Percentiles rank a stretch among this genome's conserved stretches.
These are phyloP conservation scores for Gossypium herbaceum DNA, from an alignment of 345 rosid genomes.

Conservation along the genomic window DNA sequence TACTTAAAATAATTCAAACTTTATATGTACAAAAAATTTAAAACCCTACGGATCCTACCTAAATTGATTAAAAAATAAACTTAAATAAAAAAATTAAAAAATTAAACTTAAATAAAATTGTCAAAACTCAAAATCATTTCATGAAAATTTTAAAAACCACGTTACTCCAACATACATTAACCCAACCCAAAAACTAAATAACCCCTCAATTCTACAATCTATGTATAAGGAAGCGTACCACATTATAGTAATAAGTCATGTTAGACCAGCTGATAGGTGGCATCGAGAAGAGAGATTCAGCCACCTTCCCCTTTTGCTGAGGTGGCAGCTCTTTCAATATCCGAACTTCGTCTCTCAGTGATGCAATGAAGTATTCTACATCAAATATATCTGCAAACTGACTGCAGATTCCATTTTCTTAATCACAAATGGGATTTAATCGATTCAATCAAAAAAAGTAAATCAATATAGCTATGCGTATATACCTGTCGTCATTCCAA, in stretches of 20 bases:
- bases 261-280: conserved; percentile 55
- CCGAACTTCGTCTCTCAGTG: conserved; percentile 44
- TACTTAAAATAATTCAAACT: no score
- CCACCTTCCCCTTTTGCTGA: conserved; percentile 25
- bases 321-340: conserved; percentile 45
- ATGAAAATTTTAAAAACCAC: no score
- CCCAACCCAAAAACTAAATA: background rate
- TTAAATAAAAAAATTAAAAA: no score
- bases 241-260: conserved; percentile 49
- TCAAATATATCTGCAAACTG: conserved; percentile 46
- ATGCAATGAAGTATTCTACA: conserved; percentile 45
- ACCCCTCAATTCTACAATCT: no score
- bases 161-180: no score
- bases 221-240: conserved; percentile 15
- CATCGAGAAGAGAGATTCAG: conserved; percentile 32
- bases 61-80: no score
- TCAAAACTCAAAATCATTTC: no score
- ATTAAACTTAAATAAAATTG: no score
- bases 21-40: no score
- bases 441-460: background rate
- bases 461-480: background rate
- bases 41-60: no score
- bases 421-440: background rate
- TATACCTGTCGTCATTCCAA: conserved; percentile 32
- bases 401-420: conserved; percentile 22